These are phyloP conservation scores for Leishmania aethiopica DNA, from an alignment of 208 protist species.

Conservation along the genomic window DNA sequence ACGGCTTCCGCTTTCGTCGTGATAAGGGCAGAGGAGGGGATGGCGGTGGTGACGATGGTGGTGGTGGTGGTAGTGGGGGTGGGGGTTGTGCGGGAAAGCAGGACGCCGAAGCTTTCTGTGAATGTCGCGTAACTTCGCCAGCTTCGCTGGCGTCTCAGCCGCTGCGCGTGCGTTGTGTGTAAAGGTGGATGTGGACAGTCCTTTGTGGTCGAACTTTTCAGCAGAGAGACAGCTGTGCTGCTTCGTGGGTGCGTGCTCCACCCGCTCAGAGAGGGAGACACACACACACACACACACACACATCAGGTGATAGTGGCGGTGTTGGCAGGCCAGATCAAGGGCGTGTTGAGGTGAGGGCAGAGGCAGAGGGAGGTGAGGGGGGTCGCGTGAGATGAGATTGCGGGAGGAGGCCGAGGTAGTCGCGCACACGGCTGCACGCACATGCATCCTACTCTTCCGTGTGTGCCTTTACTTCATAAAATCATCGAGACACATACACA, in stretches of 20 bases:
- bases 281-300: background rate
- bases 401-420: background rate
- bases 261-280: background rate
- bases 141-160: background rate
- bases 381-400: background rate
- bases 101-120: background rate
- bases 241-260: background rate
- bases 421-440: background rate
- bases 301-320: background rate
- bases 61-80: too few relatives aligned
- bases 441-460: background rate
- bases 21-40: background rate
- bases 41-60: background rate
- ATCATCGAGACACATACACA: background rate
- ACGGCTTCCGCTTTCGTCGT: background rate
- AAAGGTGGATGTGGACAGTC: too few relatives aligned
- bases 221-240: background rate
- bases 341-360: background rate
- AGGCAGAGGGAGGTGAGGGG: background rate
- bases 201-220: background rate
- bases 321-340: background rate
- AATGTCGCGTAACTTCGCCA: background rate
- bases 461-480: background rate
- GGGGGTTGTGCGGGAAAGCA: background rate
- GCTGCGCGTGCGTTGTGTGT: background rate